Evolutionary conservation across 305 asterid genomes (phyloP), one percentile per base, ranked within the genome.

Genomic region (Solanum hybrid): DNA sequence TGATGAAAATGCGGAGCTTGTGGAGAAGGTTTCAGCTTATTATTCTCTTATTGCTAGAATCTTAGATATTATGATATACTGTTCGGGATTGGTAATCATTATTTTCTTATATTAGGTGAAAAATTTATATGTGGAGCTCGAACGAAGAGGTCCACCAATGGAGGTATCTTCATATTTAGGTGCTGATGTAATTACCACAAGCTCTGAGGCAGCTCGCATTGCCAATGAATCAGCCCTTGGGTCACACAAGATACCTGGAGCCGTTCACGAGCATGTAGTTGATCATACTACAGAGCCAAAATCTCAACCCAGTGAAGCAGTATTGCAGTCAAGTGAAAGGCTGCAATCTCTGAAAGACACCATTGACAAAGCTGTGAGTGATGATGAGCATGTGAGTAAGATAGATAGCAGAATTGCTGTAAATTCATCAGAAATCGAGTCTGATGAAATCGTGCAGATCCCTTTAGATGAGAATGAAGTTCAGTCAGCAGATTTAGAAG

Each of bases 391-490:
- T 45, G 60, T 88, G 84, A 89, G 90, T 76, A 89, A 78, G 60
- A 72, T 87, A 34, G 88, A 91, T 87, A 91, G 82, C 40, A 35
- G 22, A 40, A 90, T 88, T 84, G 87, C 31, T 86, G 72, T 89
- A 29, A 91, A 91, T 87, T 89, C 95, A 85, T 92, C 94, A 45
- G 97, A 95, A 84, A 90, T 92, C 3, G 93, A 94, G 92, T 91
- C 91, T 37, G 95, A 92, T 91, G 98, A 94, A 92, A 94, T 94
- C 37, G 95, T 93, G 92, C 99, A 95, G 92, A 95, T 97, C 56
- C 97, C 98, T 27, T 89, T 95, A 92, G 93, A 93, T 37, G 97
- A 94, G 90, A 91, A 78, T 80, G 95, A 93, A 89, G 89, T 87
- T 56, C 88, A 36, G 85, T 92, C 89, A 42, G 90, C 88, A 42